Percentiles rank a stretch among this genome's conserved stretches.
Conservation (phyloP, 169 alveolate species). For the Eimeria tenella region DNA sequence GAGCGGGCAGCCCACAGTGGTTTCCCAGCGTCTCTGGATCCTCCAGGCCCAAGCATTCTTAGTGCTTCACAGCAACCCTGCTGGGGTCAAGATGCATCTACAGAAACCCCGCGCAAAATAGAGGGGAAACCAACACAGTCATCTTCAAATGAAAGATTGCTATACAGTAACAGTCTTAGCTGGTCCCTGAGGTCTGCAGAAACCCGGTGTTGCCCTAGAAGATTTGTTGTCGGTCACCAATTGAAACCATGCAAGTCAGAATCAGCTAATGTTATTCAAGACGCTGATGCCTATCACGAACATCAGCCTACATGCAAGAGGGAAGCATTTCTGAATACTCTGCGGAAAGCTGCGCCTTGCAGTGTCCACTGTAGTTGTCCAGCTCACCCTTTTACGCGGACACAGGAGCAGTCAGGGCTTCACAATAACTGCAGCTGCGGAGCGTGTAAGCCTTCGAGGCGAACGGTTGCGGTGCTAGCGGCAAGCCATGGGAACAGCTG, state of each 20-base stretch:
- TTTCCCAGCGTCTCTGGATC: neutral
- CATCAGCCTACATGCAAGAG: neutral
- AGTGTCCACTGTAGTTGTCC: neutral
- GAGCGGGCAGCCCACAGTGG: conserved; percentile 1
- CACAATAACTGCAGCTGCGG: neutral
- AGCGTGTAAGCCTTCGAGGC: neutral
- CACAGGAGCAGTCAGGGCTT: neutral
- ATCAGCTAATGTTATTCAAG: neutral
- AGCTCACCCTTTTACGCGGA: neutral
- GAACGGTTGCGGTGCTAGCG: neutral
- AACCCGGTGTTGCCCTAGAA: too few species aligned
- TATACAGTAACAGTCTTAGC: neutral
- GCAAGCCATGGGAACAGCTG: neutral
- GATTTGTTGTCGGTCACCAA: too few species aligned
- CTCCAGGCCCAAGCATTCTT: neutral
- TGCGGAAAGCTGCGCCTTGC: neutral
- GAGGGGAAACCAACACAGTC: neutral
- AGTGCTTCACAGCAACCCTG: neutral
- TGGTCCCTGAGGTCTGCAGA: neutral
- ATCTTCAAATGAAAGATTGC: neutral
- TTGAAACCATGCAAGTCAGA: neutral
- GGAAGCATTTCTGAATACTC: neutral
- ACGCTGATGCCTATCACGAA: neutral
- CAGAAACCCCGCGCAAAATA: neutral
- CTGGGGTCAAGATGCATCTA: neutral